Conservation (phyloP, 208 protist genomes). For the Wallacemonas sp. region DNA sequence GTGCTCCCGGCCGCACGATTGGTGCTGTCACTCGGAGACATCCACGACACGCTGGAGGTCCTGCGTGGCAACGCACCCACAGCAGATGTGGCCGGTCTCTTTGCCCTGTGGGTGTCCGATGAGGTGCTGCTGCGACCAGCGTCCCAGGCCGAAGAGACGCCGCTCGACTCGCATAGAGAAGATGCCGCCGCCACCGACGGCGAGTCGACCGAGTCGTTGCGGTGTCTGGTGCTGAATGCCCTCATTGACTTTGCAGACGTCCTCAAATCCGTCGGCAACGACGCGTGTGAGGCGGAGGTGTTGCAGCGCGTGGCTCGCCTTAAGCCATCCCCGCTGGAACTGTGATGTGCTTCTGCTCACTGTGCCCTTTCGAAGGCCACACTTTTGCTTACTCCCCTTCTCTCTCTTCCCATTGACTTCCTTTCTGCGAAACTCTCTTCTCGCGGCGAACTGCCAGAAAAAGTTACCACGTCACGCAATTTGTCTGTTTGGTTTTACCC, state of each 20-base stretch:
- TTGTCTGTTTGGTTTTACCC: no score
- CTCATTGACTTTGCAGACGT: conserved; percentile 60
- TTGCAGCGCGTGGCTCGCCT: conserved; percentile 44
- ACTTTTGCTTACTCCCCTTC: not conserved
- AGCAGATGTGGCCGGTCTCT: conserved; percentile 64
- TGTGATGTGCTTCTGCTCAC: not conserved
- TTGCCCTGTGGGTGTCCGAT: conserved; percentile 52
- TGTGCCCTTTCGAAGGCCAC: not conserved
- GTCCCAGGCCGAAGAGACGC: not conserved
- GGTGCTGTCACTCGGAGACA: conserved; percentile 34
- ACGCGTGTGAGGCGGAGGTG: conserved; percentile 33
- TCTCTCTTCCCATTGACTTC: not conserved
- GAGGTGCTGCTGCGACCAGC: conserved; percentile 12
- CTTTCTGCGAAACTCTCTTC: not conserved
- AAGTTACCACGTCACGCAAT: no score
- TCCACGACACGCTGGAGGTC: conserved; percentile 37
- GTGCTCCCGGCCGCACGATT: conserved; percentile 50
- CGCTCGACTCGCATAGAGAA: no score
- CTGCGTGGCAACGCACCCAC: conserved; percentile 53
- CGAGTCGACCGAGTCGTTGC: no score
- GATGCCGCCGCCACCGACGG: no score
- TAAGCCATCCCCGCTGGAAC: conserved; percentile 21
- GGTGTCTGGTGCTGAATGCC: conserved; percentile 51
- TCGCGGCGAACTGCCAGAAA: not conserved
- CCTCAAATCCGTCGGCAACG: conserved; percentile 65